phyloP scores from a whole-genome alignment of 352 stramenopile genomes.

The Peronospora destructor region DNA sequence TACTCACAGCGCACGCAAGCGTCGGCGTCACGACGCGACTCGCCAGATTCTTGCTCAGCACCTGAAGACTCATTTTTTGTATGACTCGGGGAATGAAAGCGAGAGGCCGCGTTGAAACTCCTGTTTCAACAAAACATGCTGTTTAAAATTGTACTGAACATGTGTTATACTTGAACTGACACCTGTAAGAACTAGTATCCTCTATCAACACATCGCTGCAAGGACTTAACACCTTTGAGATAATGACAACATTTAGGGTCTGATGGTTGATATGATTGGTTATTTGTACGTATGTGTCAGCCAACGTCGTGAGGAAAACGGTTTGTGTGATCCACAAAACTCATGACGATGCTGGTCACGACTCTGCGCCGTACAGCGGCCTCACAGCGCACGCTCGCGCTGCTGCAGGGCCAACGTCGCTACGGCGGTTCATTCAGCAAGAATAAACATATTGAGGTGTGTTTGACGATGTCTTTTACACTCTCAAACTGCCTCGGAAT shows the following conservation, averaged over 20 bases:
- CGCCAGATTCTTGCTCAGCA: conserved; percentile 28
- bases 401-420: conserved; percentile 60
- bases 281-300: conserved; percentile 8
- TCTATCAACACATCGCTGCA: background rate
- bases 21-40: conserved; percentile 16
- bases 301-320: conserved; percentile 13
- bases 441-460: conserved; percentile 82
- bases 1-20: conserved; percentile 29
- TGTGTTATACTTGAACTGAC: background rate
- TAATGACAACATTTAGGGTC: conserved; percentile 5
- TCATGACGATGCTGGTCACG: conserved; percentile 39
- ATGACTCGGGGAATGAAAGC: conserved; percentile 11
- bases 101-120: conserved; percentile 1
- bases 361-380: conserved; percentile 38
- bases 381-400: conserved; percentile 35
- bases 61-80: conserved; percentile 29
- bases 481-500: background rate
- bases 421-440: conserved; percentile 68
- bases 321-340: conserved; percentile 18
- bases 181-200: background rate
- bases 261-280: conserved; percentile 5
- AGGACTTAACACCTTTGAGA: no score
- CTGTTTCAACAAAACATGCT: conserved; percentile 10
- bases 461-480: background rate
- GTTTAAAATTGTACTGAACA: background rate